Base-by-base conservation (phyloP, 306 rosid genomes). In the Fagus crenata region DNA sequence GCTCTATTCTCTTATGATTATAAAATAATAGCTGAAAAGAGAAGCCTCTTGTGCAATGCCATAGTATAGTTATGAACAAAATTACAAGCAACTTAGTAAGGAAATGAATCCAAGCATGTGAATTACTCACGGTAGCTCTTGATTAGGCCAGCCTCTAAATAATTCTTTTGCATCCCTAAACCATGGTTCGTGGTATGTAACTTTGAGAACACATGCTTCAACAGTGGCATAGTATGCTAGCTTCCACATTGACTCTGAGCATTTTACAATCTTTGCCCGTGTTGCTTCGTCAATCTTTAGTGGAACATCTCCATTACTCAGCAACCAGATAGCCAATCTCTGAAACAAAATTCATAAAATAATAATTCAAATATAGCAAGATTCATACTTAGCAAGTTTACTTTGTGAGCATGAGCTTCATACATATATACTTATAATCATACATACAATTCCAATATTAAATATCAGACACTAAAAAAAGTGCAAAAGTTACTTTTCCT, bases 181-280 rank as follows among this genome's bases (percentile, higher is more conserved):
- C 98, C 98, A 96, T 61, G 98, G 97, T 83, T 96, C 97, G 3
- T 53, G 74, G 71, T 78, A 89, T 68, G 69, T 74, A 42, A 82
- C 63, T 76, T 76, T 89, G 77, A 96, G 89, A 84, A 92, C 81
- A 78, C 77, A 91, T 4, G 75, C 89, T 92, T 96, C 97, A 51
- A 87, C 96, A 63, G 93, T 39, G 5, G 90, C 93, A 84, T 89
- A 96, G 84, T 91, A 96, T 17, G 88, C 72, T 54, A 96, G 81
- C 90, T 96, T 92, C 99, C 99, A 96, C 93, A 96, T 69, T 54
- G 99, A 96, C 85, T 96, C 99, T 0, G 96, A 83, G 86, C 96
- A 92, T 86, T 96, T 96, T 75, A 65, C 88, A 71, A 92, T 71
- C 91, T 92, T 96, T 84, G 85, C 83, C 72, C 28, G 84, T 71